These are phyloP conservation scores for Camillea tinctor DNA, from an alignment of 2,329 filamentous ascomycete species.

Conservation along the genomic window DNA sequence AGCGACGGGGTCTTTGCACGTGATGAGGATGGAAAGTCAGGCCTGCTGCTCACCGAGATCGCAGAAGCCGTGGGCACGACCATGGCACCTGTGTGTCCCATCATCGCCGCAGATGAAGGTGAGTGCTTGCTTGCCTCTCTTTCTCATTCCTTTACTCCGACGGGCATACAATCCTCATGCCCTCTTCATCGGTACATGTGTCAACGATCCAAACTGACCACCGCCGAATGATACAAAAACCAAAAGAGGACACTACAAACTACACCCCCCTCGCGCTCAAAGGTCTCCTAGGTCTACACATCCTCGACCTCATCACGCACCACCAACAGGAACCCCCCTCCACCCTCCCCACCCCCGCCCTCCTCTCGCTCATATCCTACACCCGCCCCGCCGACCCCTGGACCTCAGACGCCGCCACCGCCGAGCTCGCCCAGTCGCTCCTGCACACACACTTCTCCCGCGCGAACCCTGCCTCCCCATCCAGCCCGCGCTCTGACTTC, in stretches of 20 bases:
- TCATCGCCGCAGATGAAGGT: slow-evolving; percentile 24
- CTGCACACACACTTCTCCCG: slow-evolving; percentile 14
- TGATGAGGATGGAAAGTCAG: slow-evolving; percentile 31
- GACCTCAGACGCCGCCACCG: slow-evolving; percentile 14
- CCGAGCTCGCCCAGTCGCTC: slow-evolving; percentile 12
- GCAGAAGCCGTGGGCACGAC: slow-evolving; percentile 34
- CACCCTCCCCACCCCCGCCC: slow-evolving; percentile 17
- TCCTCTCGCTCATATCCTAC: slow-evolving; percentile 34
- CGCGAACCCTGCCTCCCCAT: too few relatives aligned
- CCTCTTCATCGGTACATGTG: too few relatives aligned
- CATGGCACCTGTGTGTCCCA: slow-evolving; percentile 22
- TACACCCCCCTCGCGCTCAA: slow-evolving; percentile 20
- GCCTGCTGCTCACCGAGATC: slow-evolving; percentile 15
- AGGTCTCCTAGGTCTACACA: slow-evolving; percentile 22
- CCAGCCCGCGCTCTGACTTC: slow-evolving; percentile 37
- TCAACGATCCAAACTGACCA: too few relatives aligned
- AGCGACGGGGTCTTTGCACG: neutral
- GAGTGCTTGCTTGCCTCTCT: neutral
- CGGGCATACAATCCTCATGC: too few relatives aligned
- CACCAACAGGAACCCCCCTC: slow-evolving; percentile 8
- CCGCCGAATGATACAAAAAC: neutral
- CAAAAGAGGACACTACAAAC: slow-evolving; percentile 20
- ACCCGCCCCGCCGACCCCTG: slow-evolving; percentile 26
- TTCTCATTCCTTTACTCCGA: neutral
- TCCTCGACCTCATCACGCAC: slow-evolving; percentile 19